Percentiles rank a stretch among this genome's conserved stretches.
Evolutionary conservation across 352 stramenopile species (phyloP).

Genomic region (Labyrinthula sp.): DNA sequence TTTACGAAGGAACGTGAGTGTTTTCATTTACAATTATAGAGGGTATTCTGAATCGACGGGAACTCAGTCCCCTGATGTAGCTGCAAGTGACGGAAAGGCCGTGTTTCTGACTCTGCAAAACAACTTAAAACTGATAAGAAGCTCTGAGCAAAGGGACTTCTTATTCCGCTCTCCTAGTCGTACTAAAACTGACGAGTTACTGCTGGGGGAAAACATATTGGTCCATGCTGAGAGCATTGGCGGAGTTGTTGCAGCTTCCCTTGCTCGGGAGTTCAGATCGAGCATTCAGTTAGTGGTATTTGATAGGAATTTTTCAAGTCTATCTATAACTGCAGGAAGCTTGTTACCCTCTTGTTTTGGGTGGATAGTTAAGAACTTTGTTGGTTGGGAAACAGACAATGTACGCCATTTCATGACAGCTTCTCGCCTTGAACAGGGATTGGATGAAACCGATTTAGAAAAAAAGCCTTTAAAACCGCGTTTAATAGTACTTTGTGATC

Average conservation of each 20-base stretch:
- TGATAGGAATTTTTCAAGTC: constrained; percentile 15
- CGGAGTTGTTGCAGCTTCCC: constrained; percentile 11
- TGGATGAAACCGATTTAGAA: too few relatives aligned
- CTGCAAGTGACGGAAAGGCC: constrained; percentile 13
- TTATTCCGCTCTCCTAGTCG: too few relatives aligned
- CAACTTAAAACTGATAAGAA: too few relatives aligned
- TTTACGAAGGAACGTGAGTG: constrained; percentile 8
- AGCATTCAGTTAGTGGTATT: constrained; percentile 11
- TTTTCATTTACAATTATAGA: constrained; percentile 24
- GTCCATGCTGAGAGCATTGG: constrained; percentile 24
- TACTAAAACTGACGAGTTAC: too few relatives aligned
- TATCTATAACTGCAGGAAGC: constrained; percentile 10
- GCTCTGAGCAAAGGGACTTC: constrained; percentile 7
- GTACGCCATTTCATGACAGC: constrained; percentile 3
- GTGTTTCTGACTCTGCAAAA: too few relatives aligned
- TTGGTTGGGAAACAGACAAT: constrained; percentile 21
- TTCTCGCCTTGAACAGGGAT: constrained; percentile 6
- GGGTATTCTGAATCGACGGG: constrained; percentile 11
- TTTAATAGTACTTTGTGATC: constrained; percentile 17
- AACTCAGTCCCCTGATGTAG: background rate
- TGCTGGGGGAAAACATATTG: constrained; percentile 4
- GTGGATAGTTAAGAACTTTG: background rate
- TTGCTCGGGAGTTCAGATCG: too few relatives aligned
- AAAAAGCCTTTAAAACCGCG: too few relatives aligned
- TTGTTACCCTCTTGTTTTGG: too few relatives aligned